These are phyloP conservation scores for Annona squamosa DNA, from an alignment of 164 flowering plant genomes.

Conservation along the genomic window DNA sequence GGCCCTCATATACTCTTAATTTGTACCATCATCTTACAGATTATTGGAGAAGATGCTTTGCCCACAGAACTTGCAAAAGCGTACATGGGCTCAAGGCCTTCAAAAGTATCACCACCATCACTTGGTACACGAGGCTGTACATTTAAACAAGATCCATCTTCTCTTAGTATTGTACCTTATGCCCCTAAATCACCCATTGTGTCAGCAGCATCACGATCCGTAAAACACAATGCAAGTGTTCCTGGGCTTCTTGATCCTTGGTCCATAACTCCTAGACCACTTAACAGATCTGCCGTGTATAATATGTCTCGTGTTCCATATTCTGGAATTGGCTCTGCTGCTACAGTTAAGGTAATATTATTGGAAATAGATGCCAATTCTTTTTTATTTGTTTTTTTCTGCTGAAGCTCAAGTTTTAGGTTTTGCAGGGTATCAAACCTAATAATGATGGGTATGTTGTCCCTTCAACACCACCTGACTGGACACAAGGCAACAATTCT, in stretches of 20 bases:
- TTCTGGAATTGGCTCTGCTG: constrained; percentile 27
- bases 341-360: neutral
- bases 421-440: constrained; percentile 30
- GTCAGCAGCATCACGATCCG: constrained; percentile 33
- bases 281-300: constrained; percentile 78
- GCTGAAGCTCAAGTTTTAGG: neutral
- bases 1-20: neutral
- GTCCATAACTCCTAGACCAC: constrained; percentile 46
- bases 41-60: constrained; percentile 51
- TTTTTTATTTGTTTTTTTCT: neutral
- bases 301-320: constrained; percentile 81
- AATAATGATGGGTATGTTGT: constrained; percentile 26
- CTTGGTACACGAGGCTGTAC: constrained; percentile 33
- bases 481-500: constrained; percentile 24
- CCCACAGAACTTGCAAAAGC: constrained; percentile 91
- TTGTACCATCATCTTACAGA: constrained; percentile 26
- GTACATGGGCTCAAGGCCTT: constrained; percentile 67
- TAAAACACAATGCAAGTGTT: constrained; percentile 13
- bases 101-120: constrained; percentile 47
- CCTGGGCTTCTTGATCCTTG: constrained; percentile 37
- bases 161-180: neutral
- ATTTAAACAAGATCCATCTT: constrained; percentile 21
- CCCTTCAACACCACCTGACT: constrained; percentile 35
- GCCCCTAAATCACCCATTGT: constrained; percentile 26
- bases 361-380: neutral